Base-by-base conservation (phyloP, 352 stramenopile genomes). In the Aphanomyces cochlioides region DNA sequence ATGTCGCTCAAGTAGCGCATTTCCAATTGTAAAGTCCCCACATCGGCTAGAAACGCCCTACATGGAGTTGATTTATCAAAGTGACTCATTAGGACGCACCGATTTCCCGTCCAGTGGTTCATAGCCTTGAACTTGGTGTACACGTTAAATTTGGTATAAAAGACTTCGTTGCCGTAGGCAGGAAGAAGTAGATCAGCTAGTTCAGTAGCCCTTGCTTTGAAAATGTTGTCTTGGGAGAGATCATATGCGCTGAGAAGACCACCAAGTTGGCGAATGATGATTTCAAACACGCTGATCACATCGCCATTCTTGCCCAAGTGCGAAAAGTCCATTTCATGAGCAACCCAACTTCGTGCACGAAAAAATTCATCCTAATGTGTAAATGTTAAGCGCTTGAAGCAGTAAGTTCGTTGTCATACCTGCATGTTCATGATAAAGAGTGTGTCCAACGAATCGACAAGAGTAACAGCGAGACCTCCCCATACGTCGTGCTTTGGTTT, bases 251-350 rank as follows among this genome's bases (percentile, higher is more conserved):
- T 93, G 13, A 99, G 83, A 4, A 99, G 81, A 7, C 98, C 98
- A 19, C 96, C 98, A 4, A 99, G 83, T 76, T 95, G 93, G 28
- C 97, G 92, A 84, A 99, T 99, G 48, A 97, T 99, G 1, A 96
- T 99, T 84, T 99, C 98, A 82, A 99, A 99, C 28, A 98, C 82
- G 21, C 92, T 98, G 8, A 99, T 82, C 13, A 77, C 67, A 36
- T 73, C 69, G 74, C 85, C 79, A 21, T 78, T 78, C 15, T 19
- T 37, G 13, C 84, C 84, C 50, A 92, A 67, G 41, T 93, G 84
- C 3, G 82, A 78, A 48, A 98, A 94, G 70, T 97, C 79, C 0
- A 98, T 66, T 34, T 88, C 73, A 17, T 81, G 74, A 0, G 75
- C 78, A 38, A 99, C 82, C 75, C 95, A 98, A 21, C 98, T 81